Evolutionary conservation across 2,329 filamentous ascomycete genomes (phyloP), one percentile per base, ranked within the genome.

Genomic region (Cercospora sojina): DNA sequence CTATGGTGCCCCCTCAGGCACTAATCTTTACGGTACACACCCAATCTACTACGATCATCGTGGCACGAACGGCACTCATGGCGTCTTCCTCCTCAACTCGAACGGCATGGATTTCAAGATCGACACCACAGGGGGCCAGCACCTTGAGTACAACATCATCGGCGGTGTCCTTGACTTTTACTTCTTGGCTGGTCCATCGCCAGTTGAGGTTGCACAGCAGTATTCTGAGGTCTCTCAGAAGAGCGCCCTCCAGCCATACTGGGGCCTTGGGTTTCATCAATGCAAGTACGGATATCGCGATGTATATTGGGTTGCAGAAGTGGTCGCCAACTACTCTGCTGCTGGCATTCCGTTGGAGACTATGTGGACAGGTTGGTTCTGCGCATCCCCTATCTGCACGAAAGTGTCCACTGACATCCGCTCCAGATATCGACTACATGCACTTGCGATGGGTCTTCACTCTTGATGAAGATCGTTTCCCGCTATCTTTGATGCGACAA

Each of bases 91-190:
- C 25, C 78, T 90, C 69, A 92, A 91, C 77, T 89, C 87, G 12
- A 90, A 91, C 72, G 90, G 75, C 35, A 93, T 93, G 88, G 90
- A 93, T 67, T 83, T 93, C 76, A 89, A 89, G 71, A 88, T 93
- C 76, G 85, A 92, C 75, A 85, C 87, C 69, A 86, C 85, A 1
- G 25, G 83, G 7, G 83, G 85, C 6, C 88, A 93, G 75, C 92
- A 89, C 65, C 84, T 95, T 5, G 90, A 93, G 78, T 95, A 93
- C 80, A 92, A 93, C 76, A 87, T 87, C 1, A 83, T 94, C 0
- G 91, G 91, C 6, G 91, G 92, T 9, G 84, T 93, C 20, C 75
- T 95, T 2, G 92, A 94, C 76, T 75, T 85, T 29, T 85, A 85
- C 76, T 85, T 85, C 74, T 67, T 85, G 64, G 79, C 82, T 35